Evolutionary conservation across 2,329 filamentous ascomycete species (phyloP), one percentile per base, ranked within the genome.

Genomic region (Phialophora macrospora): DNA sequence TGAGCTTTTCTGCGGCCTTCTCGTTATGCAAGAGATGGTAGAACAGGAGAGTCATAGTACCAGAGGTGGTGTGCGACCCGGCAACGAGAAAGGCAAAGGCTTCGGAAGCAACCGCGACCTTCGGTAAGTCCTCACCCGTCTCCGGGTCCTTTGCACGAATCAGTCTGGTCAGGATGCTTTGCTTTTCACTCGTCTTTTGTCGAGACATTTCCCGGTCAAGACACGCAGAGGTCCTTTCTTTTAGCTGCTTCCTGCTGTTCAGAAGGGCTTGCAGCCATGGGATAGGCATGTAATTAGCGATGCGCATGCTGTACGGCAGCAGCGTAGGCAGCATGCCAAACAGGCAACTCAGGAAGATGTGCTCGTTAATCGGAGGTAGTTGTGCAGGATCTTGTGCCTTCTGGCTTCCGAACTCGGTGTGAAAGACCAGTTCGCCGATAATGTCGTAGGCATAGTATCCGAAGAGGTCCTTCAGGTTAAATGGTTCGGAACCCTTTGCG

Each of bases 11-110:
- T 11, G 51, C 26, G 9, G 38, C 49, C 8, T 17, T 24, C 11
- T 73, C 74, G 34, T 76, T 72, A 12, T 71, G 70, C 12, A 73
- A 73, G 1, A 78, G 71, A 52, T 77, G 69, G 65, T 79, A 81
- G 71, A 83, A 79, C 1, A 80, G 70, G 54, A 74, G 73, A 0
- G 78, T 76, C 20, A 82, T 68, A 0, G 78, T 76, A 1, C 75
- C 74, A 12, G 79, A 73, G 0, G 78, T 80, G 5, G 80, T 82
- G 65, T 82, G 80, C 44, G 70, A 66, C 17, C 74, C 73, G 9
- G 73, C 74, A 12, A 74, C 69, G 54, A 75, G 65, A 24, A 74
- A 64, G 4, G 65, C 65, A 61, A 67, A 67, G 12, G 65, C 65
- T n/a, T 67, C 65, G 3, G 64, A 62, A 26, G 46, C 57, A 38